phyloP scores from a whole-genome alignment of 2,329 filamentous ascomycete genomes.

The Neofusicoccum parvum region DNA sequence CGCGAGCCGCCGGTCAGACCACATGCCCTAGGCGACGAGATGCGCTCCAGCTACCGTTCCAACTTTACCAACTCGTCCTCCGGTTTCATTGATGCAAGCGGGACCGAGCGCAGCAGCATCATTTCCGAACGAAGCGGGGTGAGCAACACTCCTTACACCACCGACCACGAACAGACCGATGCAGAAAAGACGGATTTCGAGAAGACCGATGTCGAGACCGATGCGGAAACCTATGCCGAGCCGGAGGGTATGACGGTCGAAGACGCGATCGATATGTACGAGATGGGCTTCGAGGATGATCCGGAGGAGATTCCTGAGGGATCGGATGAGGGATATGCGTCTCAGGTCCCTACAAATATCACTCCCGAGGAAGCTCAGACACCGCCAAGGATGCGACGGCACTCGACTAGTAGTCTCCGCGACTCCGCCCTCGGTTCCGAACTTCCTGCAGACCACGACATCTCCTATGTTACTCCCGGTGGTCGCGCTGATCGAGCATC shows the following conservation, averaged over 20 bases:
- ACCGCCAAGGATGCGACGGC: constrained; percentile 19
- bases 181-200: constrained; percentile 23
- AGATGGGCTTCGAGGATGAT: constrained; percentile 56
- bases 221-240: constrained; percentile 25
- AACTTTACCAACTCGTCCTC: constrained; percentile 61
- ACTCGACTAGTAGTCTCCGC: constrained; percentile 17
- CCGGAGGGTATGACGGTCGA: constrained; percentile 59
- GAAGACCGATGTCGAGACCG: constrained; percentile 24
- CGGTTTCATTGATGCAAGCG: constrained; percentile 58
- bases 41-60: constrained; percentile 62
- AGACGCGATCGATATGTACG: constrained; percentile 63
- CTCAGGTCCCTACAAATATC: constrained; percentile 24
- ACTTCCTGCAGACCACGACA: constrained; percentile 16
- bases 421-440: constrained; percentile 20
- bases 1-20: constrained; percentile 33
- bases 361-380: constrained; percentile 20
- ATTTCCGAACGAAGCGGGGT: constrained; percentile 76
- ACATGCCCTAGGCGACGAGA: constrained; percentile 42
- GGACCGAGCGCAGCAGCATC: constrained; percentile 83
- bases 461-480: constrained; percentile 18
- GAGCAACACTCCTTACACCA: constrained; percentile 66
- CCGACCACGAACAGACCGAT: constrained; percentile 30
- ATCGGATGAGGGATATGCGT: constrained; percentile 27
- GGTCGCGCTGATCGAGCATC: constrained; percentile 10
- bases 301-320: constrained; percentile 34